Percentiles rank a stretch among this genome's conserved stretches.
These are phyloP conservation scores for Podospora didyma DNA, from an alignment of 495 filamentous ascomycete genomes.

Conservation along the genomic window DNA sequence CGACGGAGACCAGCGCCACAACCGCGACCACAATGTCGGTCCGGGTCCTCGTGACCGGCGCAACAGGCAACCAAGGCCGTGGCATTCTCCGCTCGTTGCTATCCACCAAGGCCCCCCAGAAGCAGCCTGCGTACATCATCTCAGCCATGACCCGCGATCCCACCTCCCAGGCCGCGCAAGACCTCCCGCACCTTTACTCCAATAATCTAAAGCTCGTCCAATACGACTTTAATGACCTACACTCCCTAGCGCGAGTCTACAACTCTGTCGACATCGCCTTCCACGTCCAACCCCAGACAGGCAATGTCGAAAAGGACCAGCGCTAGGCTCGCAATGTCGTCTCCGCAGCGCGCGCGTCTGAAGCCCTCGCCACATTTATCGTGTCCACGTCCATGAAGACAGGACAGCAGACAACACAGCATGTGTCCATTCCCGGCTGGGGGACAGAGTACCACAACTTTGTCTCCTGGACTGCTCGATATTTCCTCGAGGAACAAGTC, in stretches of 20 bases:
- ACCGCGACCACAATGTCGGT: no score
- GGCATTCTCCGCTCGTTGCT: background rate
- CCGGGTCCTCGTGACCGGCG: background rate
- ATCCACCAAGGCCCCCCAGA: no score
- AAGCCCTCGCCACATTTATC: background rate
- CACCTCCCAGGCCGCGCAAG: background rate
- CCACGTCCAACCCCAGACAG: background rate
- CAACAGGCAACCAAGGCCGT: background rate
- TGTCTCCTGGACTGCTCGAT: background rate
- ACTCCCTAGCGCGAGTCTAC: background rate
- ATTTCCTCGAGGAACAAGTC: background rate
- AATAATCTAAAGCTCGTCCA: background rate
- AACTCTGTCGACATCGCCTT: background rate
- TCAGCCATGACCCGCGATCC: background rate
- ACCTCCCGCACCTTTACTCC: background rate
- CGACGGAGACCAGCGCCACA: no score
- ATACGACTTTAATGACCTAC: background rate
- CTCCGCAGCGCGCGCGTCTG: background rate
- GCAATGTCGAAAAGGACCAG: background rate
- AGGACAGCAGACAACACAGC: no score
- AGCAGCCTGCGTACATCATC: background rate
- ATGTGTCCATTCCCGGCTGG: background rate
- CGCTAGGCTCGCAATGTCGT: background rate
- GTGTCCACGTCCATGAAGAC: background rate
- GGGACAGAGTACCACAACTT: background rate